Percentiles rank a stretch among this genome's conserved stretches.
phyloP scores from a whole-genome alignment of 306 rosid genomes.

The Acacia confusa region DNA sequence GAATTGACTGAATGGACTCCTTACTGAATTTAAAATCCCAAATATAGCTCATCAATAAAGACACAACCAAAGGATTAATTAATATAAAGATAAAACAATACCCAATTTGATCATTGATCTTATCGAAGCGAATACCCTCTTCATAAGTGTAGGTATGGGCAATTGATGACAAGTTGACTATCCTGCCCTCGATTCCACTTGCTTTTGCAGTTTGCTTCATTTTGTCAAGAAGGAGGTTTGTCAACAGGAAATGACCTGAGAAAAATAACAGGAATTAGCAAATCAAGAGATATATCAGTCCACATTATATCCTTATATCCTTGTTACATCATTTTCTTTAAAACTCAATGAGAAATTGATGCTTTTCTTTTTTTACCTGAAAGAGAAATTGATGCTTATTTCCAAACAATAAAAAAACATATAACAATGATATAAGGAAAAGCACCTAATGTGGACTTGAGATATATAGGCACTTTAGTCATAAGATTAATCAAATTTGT shows the following conservation, averaged over 20 bases:
- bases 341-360: too few species aligned
- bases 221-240: conserved; percentile 73
- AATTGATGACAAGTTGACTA: conserved; percentile 84
- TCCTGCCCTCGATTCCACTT: conserved; percentile 84
- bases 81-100: conserved; percentile 19
- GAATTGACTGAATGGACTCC: background rate
- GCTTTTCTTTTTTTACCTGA: too few species aligned
- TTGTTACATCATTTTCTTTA: too few species aligned
- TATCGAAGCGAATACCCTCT: conserved; percentile 62
- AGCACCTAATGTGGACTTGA: too few species aligned
- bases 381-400: too few species aligned
- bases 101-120: conserved; percentile 67
- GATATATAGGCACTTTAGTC: background rate
- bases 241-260: conserved; percentile 82
- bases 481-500: background rate
- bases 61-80: background rate
- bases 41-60: background rate
- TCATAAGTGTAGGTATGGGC: conserved; percentile 73
- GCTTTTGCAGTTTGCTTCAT: conserved; percentile 78
- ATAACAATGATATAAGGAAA: too few species aligned
- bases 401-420: too few species aligned
- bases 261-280: conserved; percentile 15
- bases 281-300: background rate
- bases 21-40: background rate
- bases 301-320: too few species aligned